Percentiles rank a stretch among this genome's conserved stretches.
phyloP scores from a whole-genome alignment of 1,284 basidiomycete species.

The Puccinia polysora region DNA sequence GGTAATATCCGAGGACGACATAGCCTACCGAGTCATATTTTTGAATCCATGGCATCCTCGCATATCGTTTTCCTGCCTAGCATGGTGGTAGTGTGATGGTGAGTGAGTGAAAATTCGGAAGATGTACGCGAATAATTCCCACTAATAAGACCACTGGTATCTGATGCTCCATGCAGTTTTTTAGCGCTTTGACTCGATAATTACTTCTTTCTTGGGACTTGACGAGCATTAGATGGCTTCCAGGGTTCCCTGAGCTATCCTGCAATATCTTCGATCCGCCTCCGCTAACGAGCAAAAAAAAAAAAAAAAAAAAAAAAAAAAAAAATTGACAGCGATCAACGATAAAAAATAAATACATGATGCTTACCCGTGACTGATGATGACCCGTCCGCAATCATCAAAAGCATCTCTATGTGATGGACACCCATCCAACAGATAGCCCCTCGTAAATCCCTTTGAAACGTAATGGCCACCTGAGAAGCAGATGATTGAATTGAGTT shows the following conservation, averaged over 20 bases:
- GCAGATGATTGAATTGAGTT: no score
- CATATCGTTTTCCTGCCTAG: slow-evolving; percentile 30
- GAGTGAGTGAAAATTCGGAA: not conserved
- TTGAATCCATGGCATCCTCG: slow-evolving; percentile 35
- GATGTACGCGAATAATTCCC: not conserved
- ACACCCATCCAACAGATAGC: slow-evolving; percentile 31
- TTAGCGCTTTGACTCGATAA: slow-evolving; percentile 16
- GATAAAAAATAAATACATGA: not conserved
- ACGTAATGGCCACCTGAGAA: slow-evolving; percentile 33
- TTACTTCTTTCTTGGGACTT: slow-evolving; percentile 21
- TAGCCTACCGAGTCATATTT: slow-evolving; percentile 10
- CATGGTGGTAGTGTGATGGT: not conserved
- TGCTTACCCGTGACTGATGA: slow-evolving; percentile 37
- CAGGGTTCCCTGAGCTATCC: no score
- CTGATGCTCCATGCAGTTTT: slow-evolving; percentile 8
- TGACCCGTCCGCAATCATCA: slow-evolving; percentile 27
- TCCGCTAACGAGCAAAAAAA: not conserved
- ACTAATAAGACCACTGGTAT: slow-evolving; percentile 36
- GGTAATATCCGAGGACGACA: slow-evolving; percentile 31
- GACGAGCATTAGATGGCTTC: slow-evolving; percentile 7
- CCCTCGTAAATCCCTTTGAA: slow-evolving; percentile 4
- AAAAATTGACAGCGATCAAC: not conserved
- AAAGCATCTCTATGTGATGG: slow-evolving; percentile 36
- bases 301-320: slow-evolving; percentile 9
- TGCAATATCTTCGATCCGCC: slow-evolving; percentile 24